Percentiles rank a stretch among this genome's conserved stretches.
phyloP scores from a whole-genome alignment of 257 asterid genomes.

The Petunia axillaris region DNA sequence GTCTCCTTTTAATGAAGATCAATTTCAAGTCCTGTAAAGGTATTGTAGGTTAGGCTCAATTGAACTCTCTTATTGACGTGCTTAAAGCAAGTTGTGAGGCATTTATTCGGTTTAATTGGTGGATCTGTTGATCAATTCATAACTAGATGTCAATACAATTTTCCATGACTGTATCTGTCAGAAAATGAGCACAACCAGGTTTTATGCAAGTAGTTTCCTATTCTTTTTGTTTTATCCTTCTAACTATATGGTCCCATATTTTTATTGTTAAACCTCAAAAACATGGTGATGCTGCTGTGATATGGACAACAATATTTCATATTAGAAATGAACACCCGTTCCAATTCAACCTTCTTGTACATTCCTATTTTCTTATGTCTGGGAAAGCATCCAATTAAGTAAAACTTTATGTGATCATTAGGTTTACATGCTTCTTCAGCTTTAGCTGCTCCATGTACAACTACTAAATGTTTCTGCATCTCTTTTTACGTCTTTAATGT shows the following conservation, averaged over 20 bases:
- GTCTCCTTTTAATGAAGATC: conserved; percentile 2
- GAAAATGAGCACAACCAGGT: conserved; percentile 11
- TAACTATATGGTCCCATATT: conserved; percentile 10
- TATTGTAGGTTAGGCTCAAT: conserved; percentile 2
- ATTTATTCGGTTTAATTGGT: conserved; percentile 1
- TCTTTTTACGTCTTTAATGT: conserved; percentile 18
- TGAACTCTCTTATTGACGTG: conserved; percentile 17
- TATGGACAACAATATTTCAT: neutral
- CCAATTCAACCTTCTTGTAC: neutral
- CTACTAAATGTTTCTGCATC: conserved; percentile 13
- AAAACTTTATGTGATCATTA: neutral
- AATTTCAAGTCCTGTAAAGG: neutral
- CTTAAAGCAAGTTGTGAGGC: conserved; percentile 12
- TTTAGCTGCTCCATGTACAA: neutral
- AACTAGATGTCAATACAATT: neutral
- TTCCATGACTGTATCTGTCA: conserved; percentile 8
- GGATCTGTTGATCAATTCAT: neutral
- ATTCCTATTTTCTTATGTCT: conserved; percentile 16
- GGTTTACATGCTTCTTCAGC: conserved; percentile 11
- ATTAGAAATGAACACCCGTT: neutral
- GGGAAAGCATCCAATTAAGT: neutral
- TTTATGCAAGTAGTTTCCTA: conserved; percentile 21
- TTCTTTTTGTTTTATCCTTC: neutral
- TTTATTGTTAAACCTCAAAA: conserved; percentile 9
- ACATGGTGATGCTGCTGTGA: neutral